Evolutionary conservation across 2,329 filamentous ascomycete genomes (phyloP).

Genomic region (Cucurbitaria berberidis): DNA sequence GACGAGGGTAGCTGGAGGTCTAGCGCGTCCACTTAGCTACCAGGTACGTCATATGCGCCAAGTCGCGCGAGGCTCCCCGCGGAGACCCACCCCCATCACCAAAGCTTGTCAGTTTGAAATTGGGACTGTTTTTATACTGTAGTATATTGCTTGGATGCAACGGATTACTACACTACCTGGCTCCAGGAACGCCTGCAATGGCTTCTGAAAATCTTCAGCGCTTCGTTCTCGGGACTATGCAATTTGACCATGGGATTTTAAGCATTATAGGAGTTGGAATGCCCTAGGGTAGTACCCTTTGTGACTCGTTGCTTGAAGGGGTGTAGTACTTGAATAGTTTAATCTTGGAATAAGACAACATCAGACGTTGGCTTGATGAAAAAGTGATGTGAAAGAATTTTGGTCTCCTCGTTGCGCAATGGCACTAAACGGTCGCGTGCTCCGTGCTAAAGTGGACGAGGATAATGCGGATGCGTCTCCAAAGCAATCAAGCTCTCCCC

Average conservation of each 20-base stretch:
- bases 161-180: background rate
- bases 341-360: no score
- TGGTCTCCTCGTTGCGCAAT: background rate
- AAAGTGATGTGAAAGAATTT: no score
- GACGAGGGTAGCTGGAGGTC: background rate
- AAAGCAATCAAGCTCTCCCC: constrained; percentile 40
- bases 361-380: no score
- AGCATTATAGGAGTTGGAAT: no score
- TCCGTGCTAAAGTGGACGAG: background rate
- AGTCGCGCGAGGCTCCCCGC: background rate
- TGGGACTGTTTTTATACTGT: background rate
- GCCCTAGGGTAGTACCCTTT: no score
- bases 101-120: background rate
- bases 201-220: no score
- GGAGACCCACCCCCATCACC: background rate
- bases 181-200: no score
- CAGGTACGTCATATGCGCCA: background rate
- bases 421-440: background rate
- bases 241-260: no score
- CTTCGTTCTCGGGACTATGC: no score
- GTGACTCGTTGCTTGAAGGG: no score
- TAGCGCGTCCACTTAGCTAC: background rate
- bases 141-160: background rate
- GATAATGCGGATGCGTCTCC: background rate
- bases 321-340: no score